Evolutionary conservation across 176 grass and related monocot genomes (phyloP), one percentile per base, ranked within the genome.

Genomic region (Oryza officinalis): DNA sequence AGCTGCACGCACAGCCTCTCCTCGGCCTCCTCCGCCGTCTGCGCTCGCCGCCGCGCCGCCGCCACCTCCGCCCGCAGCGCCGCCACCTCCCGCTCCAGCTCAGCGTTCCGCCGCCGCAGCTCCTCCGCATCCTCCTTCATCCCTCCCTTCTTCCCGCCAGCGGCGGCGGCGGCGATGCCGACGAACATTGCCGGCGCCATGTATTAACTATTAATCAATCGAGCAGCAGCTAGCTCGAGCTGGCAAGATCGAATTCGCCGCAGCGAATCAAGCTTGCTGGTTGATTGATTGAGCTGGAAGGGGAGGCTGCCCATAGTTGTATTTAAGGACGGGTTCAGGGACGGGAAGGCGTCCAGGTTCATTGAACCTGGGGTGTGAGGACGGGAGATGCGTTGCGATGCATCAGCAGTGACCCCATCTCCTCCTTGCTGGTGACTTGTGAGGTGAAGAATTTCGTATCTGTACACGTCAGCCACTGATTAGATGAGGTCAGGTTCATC

Each of bases 1-100:
- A 97, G 86, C 83, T 97, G 79, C 69, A 13, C 80, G 76, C 92
- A 94, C 7, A 97, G 91, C 50, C 87, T 85, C 92, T 97, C 94
- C 92, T 97, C 92, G 38, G 88, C 94, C 77, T 90, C 94, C 80
- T 97, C 92, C 3, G 78, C 67, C 1, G 71, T 54, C 71, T 77
- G 75, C 15, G 89, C 83, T 54, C 88, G 86, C 75, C 68, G 60
- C 64, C 88, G 81, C 37, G 88, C 90, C 11, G 78, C 73, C 70
- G 72, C 84, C 71, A 94, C 78, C 84, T 92, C 90, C 25, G 10
- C 74, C 13, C 87, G 47, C 37, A 87, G 80, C 81, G 78, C 74
- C 63, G 61, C 88, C 74, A 92, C 85, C 67, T 94, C 88, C 25
- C 64, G 31, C 90, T 97, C 92, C 72, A 97, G 95, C 77, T 97